Percentiles rank a stretch among this genome's conserved stretches.
phyloP scores from a whole-genome alignment of 306 rosid genomes.

The Fragaria iinumae region DNA sequence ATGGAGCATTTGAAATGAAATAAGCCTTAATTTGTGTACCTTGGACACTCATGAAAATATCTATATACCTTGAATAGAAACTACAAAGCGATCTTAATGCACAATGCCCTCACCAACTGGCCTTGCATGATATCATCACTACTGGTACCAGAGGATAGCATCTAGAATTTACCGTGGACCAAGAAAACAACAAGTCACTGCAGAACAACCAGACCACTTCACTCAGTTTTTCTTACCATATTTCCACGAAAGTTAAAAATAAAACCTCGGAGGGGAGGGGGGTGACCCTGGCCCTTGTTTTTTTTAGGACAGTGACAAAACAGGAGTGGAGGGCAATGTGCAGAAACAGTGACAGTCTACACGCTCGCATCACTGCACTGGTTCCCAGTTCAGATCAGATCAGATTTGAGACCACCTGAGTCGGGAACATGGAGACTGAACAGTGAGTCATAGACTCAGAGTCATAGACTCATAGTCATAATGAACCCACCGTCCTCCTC shows the following conservation, averaged over 20 bases:
- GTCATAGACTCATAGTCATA: background rate
- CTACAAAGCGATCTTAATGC: background rate
- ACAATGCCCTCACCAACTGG: background rate
- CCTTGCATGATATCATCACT: no score
- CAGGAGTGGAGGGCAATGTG: constrained; percentile 4
- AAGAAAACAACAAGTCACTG: background rate
- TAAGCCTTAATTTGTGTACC: background rate
- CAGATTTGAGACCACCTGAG: constrained; percentile 4
- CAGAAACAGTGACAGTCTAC: constrained; percentile 28
- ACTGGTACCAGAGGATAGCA: background rate
- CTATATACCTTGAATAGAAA: background rate
- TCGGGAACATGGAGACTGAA: background rate
- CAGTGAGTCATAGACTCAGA: background rate
- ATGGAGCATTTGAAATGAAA: background rate
- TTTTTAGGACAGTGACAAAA: background rate
- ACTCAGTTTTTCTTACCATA: background rate
- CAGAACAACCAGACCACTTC: background rate
- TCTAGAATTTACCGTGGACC: background rate
- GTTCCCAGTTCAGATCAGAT: background rate
- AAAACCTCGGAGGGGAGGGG: background rate
- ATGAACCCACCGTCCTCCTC: background rate
- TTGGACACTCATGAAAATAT: background rate
- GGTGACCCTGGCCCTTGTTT: background rate
- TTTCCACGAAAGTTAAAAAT: background rate
- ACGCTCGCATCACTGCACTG: background rate